A percentile compares a stretch with the other conserved stretches of the same genome.
phyloP scores from a whole-genome alignment of 2,329 filamentous ascomycete genomes.

The Talaromyces sp. region DNA sequence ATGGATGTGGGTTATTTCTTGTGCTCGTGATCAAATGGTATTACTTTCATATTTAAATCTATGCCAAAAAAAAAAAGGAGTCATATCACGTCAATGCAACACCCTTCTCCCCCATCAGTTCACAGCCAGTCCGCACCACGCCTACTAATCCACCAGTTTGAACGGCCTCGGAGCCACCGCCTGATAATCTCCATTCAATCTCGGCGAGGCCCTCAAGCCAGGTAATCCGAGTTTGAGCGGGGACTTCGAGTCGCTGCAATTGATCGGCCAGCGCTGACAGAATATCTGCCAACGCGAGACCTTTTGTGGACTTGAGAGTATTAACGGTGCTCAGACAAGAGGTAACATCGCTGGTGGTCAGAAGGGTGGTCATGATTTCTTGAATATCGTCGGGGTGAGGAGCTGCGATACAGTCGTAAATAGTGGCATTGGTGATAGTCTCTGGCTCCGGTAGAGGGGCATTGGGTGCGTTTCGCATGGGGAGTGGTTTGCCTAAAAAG shows the following conservation, averaged over 20 bases:
- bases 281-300: conserved; percentile 90
- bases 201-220: conserved; percentile 92
- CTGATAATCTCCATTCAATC: conserved; percentile 87
- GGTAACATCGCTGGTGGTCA: conserved; percentile 83
- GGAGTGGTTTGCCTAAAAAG: conserved; percentile 66
- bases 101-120: conserved; percentile 61
- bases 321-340: conserved; percentile 88
- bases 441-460: conserved; percentile 68
- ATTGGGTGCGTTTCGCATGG: conserved; percentile 62
- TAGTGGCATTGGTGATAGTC: conserved; percentile 84
- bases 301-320: conserved; percentile 80
- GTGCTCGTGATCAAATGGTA: neutral
- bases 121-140: conserved; percentile 82
- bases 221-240: conserved; percentile 79
- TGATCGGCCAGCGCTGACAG: conserved; percentile 84
- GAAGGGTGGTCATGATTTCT: conserved; percentile 79
- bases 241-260: conserved; percentile 78
- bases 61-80: neutral
- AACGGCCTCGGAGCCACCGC: conserved; percentile 81
- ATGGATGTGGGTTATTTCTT: neutral
- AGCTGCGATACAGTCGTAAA: conserved; percentile 96
- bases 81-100: conserved; percentile 19
- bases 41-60: neutral
- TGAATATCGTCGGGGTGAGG: conserved; percentile 87
- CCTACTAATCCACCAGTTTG: conserved; percentile 94